Base-by-base conservation (phyloP, 1,139 yeast genomes). In the Candida smagusa region DNA sequence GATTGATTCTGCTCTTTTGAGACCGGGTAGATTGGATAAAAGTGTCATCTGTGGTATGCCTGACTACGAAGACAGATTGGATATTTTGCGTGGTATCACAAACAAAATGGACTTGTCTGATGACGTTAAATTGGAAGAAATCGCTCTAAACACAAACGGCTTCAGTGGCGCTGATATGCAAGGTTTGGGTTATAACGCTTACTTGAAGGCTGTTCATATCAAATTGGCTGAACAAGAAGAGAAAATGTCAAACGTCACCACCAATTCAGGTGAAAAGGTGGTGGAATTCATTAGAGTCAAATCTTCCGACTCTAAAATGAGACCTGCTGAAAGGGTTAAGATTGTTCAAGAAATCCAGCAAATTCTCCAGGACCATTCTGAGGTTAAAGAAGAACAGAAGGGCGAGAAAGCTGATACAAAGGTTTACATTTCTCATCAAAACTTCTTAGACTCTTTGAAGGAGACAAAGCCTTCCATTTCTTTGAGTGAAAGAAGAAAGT, bases 21-120 rank as follows among this genome's bases (percentile, higher is more conserved):
- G 98, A 58, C 98, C 98, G 0, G 98, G 98, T 13, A 79, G 98
- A 64, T 71, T 92, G 52, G 98, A 92, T 60, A 92, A 92, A 58
- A 81, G 94, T 56, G 81, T 92, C 22, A 71, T 92, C 12, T 92
- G 98, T 65, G 94, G 84, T 52, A 77, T 92, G 77, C 98, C 98
- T 0, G 67, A 68, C 49, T 66, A 51, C 30, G 77, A 72, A 3
- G 96, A 89, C 49, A 65, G 97, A 30, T 57, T 79, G 28, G 95
- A 85, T 54, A 90, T 92, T 36, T 60, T 94, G 42, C 51, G 59
- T 32, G 79, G 88, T 5, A 78, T 86, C 34, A 74, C 83, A 4
- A 62, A 63, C 21, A 76, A 78, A 42, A 79, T 82, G 77, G 68
- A 68, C 30, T 55, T 77, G 19, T 53, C 52, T 3, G 60, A 59